Evolutionary conservation across 2,329 filamentous ascomycete genomes (phyloP), one percentile per base, ranked within the genome.

Genomic region (Epichloe amarillans): DNA sequence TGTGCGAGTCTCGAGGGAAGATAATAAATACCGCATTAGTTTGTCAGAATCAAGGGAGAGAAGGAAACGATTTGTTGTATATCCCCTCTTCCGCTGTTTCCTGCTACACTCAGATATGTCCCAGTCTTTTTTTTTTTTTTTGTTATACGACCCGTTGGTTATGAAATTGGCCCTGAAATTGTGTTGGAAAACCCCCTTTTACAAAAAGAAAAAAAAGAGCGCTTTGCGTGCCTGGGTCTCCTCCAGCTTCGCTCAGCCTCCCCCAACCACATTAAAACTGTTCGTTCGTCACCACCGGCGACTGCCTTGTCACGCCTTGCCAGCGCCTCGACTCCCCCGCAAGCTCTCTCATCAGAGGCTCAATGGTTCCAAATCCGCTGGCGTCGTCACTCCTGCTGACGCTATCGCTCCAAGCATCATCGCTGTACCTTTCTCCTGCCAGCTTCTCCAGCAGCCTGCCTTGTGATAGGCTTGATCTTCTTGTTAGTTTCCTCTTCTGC

Each of bases 321-420:
- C 60, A 54, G 35, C 57, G 58, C 47, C 60, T 43, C 26, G 57
- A 54, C 43, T 57, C 58, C 5, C 57, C 62, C 40, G 66, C 67
- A 42, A 73, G 57, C 58, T 72, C 70, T 50, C 68, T 63, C 67
- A 73, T 73, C 45, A 74, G 54, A 8, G 70, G 69, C 59, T 73
- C 71, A 21, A 73, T 64, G 4, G 64, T 60, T 26, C 68, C 69
- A 50, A 72, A 56, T 5, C 68, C 65, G 46, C 61, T 66, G 52
- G 57, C 55, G 17, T 65, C 63, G 23, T 64, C 61, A 49, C 60
- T 57, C 40, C 54, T 58, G 47, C 58, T 55, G 55, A 33, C 54
- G 54, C 52, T 59, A 53, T 50, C 63, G 47, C 52, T 62, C 58
- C 45, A 60, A 50, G 46, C 56, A 50, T 50, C 59, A 50, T 54